These are phyloP conservation scores for Flaveria trinervia DNA, from an alignment of 129 eudicot genomes.

Conservation along the genomic window DNA sequence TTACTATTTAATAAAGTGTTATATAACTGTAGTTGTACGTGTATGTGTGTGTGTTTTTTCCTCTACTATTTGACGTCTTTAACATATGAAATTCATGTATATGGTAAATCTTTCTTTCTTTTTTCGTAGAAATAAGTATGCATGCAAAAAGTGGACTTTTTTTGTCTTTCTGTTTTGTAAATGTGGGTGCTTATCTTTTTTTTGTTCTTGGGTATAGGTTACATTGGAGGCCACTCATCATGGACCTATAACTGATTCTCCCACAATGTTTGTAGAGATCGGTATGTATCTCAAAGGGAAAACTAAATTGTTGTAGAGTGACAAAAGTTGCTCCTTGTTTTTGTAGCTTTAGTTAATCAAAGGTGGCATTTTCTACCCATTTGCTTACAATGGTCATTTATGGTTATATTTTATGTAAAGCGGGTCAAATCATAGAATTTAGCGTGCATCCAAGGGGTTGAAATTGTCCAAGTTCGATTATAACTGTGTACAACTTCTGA, in stretches of 20 bases:
- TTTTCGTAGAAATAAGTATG: neutral
- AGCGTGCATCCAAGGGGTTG: too few species aligned
- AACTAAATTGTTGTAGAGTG: neutral
- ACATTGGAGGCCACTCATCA: constrained; percentile 99
- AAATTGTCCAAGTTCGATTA: too few species aligned
- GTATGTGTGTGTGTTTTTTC: neutral
- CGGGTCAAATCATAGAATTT: neutral
- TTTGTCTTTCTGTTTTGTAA: neutral
- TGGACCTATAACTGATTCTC: constrained; percentile 84
- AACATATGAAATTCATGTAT: neutral
- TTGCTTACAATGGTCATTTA: neutral
- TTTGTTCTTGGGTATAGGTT: constrained; percentile 51
- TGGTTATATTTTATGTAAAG: neutral
- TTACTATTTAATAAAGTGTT: too few species aligned
- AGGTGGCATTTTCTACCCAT: neutral
- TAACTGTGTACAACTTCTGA: neutral
- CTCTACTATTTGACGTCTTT: neutral
- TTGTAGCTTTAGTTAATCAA: neutral
- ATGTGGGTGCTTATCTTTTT: neutral
- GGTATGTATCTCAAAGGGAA: constrained; percentile 48
- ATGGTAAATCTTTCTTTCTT: constrained; percentile 11
- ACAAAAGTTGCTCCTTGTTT: constrained; percentile 15
- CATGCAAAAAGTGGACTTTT: neutral
- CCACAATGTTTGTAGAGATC: constrained; percentile 94
- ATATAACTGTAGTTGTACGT: neutral